These are phyloP conservation scores for Carex arenaria DNA, from an alignment of 202 grass and related monocot genomes.

Conservation along the genomic window DNA sequence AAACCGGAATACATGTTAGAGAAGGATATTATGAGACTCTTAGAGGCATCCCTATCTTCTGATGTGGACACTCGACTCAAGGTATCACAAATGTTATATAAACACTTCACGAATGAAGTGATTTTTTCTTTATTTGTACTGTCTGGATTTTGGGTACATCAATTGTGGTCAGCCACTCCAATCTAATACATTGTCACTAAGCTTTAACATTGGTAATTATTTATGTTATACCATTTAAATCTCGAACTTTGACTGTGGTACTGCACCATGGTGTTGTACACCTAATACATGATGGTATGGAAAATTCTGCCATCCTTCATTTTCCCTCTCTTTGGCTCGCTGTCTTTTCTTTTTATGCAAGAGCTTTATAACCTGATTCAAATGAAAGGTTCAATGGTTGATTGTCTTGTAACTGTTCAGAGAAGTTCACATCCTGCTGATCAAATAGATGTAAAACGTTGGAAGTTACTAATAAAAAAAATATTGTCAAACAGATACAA, in stretches of 20 bases:
- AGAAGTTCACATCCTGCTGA: background rate
- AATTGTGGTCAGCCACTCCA: conserved; percentile 4
- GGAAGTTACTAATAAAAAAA: background rate
- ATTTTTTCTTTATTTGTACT: background rate
- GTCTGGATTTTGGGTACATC: background rate
- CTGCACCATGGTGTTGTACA: background rate
- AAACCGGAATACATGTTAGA: conserved; percentile 94
- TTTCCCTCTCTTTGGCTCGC: background rate
- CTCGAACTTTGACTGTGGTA: background rate
- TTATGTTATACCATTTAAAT: conserved; percentile 20
- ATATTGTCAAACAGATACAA: conserved; percentile 56
- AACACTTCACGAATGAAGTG: background rate
- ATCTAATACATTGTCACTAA: background rate
- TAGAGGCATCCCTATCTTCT: conserved; percentile 77
- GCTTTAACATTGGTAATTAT: conserved; percentile 1
- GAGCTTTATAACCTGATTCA: background rate
- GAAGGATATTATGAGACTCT: conserved; percentile 72
- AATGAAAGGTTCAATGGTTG: conserved; percentile 2
- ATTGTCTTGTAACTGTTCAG: background rate
- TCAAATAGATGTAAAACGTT: conserved; percentile 10
- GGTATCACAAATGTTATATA: conserved; percentile 30
- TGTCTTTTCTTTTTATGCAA: background rate
- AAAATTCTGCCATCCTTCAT: background rate
- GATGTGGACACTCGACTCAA: conserved; percentile 66
- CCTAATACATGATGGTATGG: background rate